Evolutionary conservation across 257 asterid genomes (phyloP), one percentile per base, ranked within the genome.

Genomic region (Cinchona pubescens): DNA sequence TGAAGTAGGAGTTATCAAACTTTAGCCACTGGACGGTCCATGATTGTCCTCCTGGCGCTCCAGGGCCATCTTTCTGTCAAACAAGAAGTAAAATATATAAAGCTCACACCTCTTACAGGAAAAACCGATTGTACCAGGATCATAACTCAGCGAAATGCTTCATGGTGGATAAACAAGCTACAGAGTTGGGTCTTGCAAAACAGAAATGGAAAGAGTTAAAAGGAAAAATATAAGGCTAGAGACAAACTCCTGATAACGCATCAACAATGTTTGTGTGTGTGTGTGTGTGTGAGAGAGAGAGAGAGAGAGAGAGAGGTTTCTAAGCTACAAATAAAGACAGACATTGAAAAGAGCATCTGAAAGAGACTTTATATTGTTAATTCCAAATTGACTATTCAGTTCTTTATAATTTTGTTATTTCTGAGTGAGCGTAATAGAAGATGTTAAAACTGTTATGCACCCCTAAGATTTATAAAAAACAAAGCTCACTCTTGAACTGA

Each of bases 31-130:
- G 88, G 58, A 77, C 93, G 10, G 99, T 95, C 99, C 99, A 95
- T 49, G 99, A 95, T 81, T 95, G 97, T 69, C 99, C 99, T 79
- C 99, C 98, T 66, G 99, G 97, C 27, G 89, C 88, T 72, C 99
- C 98, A 27, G 99, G 98, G 71, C 99, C 99, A 64, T 95, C 96
- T 88, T 95, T 95, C 98, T 95, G 94, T 79, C 75, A 82, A 62
- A 81, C 79, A 78, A 62, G 49, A 70, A 78, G 77, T 63, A 72
- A n/a, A 58, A 70, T 53, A 76, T 37, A 55, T 37, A 21, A 35
- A 55, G 42, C 42, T 55, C 43, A 53, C 25, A 53, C 25, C 19
- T 35, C 25, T 18, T 34, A 21, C 53, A 4, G 0, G 48, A 15
- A 23, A 71, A 71, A 55, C 35, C 15, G 15, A 42, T 27, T 56